A percentile compares a stretch with the other conserved stretches of the same genome.
Evolutionary conservation across 2,329 filamentous ascomycete species (phyloP).

Genomic region (Gaeumannomyces tritici): DNA sequence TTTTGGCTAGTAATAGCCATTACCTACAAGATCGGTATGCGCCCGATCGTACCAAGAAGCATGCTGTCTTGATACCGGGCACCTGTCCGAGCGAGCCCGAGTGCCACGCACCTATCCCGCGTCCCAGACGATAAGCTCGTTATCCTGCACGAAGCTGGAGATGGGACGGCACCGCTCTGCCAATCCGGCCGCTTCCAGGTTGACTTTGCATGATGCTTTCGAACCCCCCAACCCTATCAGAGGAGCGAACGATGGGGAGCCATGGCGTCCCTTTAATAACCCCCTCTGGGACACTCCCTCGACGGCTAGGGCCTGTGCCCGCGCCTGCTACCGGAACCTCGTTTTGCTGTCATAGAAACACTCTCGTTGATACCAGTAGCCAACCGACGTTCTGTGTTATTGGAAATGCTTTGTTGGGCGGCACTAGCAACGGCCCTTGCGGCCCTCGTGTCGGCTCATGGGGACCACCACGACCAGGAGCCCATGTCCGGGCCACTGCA

Average conservation of each 20-base stretch:
- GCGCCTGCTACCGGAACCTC: too few species aligned
- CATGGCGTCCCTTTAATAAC: background rate
- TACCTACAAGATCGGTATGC: background rate
- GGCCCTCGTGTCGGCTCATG: slow-evolving; percentile 48
- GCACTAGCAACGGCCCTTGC: slow-evolving; percentile 29
- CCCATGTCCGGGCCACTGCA: slow-evolving; percentile 60
- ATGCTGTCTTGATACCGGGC: background rate
- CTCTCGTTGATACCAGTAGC: background rate
- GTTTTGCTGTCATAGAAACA: background rate
- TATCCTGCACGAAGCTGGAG: background rate
- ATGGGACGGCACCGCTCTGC: background rate
- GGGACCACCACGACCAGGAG: slow-evolving; percentile 46
- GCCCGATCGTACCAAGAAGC: background rate
- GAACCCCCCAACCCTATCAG: background rate
- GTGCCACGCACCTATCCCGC: background rate
- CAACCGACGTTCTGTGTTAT: background rate
- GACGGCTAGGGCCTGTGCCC: too few species aligned
- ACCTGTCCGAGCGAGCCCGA: background rate
- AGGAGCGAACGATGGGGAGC: background rate
- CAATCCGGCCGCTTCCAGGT: background rate
- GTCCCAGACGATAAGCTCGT: background rate
- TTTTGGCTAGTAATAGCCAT: background rate
- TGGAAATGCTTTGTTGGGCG: slow-evolving; percentile 7
- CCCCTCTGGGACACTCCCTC: background rate
- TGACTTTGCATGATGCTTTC: background rate